A percentile compares a stretch with the other conserved stretches of the same genome.
Evolutionary conservation across 352 stramenopile species (phyloP).

Genomic region (Ophiocytium majus): DNA sequence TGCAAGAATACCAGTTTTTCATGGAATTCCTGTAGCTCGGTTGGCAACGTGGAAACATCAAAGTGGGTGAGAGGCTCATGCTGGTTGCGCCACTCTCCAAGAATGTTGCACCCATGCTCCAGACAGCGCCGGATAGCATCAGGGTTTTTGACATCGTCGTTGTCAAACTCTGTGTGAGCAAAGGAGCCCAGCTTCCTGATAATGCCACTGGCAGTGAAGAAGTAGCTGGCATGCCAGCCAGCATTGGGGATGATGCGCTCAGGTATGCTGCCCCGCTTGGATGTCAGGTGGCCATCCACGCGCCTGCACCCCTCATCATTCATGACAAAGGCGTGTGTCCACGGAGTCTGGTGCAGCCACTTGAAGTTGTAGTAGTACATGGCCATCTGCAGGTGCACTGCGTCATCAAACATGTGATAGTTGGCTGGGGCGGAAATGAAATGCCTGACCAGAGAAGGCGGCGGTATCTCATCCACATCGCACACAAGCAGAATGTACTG

Average conservation of each 20-base stretch:
- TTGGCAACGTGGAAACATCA: no score
- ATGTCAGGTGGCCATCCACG: background rate
- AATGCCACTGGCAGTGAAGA: background rate
- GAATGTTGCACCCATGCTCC: no score
- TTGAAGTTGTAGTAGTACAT: conserved; percentile 16
- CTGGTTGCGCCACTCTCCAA: no score
- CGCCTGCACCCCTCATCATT: background rate
- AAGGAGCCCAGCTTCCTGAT: background rate
- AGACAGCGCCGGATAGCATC: no score
- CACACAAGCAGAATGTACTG: background rate
- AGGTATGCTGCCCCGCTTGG: background rate
- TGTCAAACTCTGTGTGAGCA: background rate
- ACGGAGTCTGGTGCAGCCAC: background rate
- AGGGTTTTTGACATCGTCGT: no score
- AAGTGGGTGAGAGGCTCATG: no score
- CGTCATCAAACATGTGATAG: background rate
- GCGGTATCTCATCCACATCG: conserved; percentile 9
- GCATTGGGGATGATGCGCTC: background rate
- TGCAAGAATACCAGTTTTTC: no score
- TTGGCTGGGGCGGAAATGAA: background rate
- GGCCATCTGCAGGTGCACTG: background rate
- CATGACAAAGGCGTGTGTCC: background rate
- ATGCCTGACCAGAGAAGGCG: background rate
- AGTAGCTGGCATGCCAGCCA: conserved; percentile 12
- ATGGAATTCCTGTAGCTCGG: no score